Evolutionary conservation across 2,329 filamentous ascomycete species (phyloP), one percentile per base, ranked within the genome.

Genomic region (Arthrobotrys sinensis): DNA sequence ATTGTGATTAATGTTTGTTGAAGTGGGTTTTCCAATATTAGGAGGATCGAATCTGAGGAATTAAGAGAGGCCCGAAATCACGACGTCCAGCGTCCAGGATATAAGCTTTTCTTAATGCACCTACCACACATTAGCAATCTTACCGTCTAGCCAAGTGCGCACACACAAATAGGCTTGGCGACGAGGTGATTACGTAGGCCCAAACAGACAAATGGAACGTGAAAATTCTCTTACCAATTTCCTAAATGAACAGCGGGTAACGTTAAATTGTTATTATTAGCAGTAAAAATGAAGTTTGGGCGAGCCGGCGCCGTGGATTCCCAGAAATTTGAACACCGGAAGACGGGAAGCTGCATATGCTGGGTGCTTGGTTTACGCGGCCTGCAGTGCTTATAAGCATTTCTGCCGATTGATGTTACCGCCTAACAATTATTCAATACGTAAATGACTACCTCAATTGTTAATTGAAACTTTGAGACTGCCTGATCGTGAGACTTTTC

Each of bases 21-120:
- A 10, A 38, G 12, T 8, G 3, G 3, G 36, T 38, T 10, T 38
- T 38, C 8, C 12, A 38, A 12, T 38, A 38, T 38, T 38, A 38
- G 36, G 36, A 38, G 36, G 3, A 3, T 38, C 8, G 2, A 12
- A 38, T 10, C 12, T 45, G 12, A 45, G n/a, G 40, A 16, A 16
- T n/a, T 16, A 21, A 24, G 28, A 36, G 28, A 45, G 50, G 14
- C 8, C 19, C 50, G 12, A 38, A 21, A 57, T 57, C 32, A 14
- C 19, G 36, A 43, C 36, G 55, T 40, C 36, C 36, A 43, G 55
- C 55, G 55, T 43, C 19, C 55, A 40, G 19, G 34, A 60, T 60
- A 60, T 60, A 60, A 60, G 36, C 55, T 28, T 60, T 60, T 60
- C 55, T 60, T 43, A 24, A 11, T 60, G 43, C 55, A 19, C 43